phyloP scores from a whole-genome alignment of 1,284 basidiomycete genomes.

The Naganishia sp. region DNA sequence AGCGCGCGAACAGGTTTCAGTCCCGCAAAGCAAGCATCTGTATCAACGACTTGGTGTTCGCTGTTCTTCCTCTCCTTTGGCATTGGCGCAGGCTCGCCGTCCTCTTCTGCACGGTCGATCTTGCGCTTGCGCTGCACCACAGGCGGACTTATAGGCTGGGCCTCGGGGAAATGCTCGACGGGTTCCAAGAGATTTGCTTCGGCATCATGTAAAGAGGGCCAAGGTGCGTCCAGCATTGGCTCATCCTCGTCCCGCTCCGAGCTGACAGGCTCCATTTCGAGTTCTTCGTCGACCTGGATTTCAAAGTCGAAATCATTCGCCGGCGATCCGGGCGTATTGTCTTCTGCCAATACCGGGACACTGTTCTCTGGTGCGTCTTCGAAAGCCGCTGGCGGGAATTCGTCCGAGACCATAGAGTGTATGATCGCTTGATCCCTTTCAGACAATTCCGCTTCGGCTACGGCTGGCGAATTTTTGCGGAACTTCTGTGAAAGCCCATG shows the following conservation, averaged over 20 bases:
- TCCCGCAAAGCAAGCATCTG: slow-evolving; percentile 10
- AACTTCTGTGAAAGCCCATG: slow-evolving; percentile 2
- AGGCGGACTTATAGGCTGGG: slow-evolving; percentile 1
- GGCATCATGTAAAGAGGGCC: slow-evolving; percentile 18
- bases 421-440: slow-evolving; percentile 5
- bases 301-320: not conserved
- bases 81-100: not conserved
- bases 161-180: not conserved
- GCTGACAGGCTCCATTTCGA: slow-evolving; percentile 1
- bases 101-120: not conserved
- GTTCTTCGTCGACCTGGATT: slow-evolving; percentile 2
- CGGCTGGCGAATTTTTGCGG: not conserved
- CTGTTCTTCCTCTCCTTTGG: not conserved
- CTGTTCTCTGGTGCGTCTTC: not conserved
- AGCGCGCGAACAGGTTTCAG: slow-evolving; percentile 1
- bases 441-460: slow-evolving; percentile 1
- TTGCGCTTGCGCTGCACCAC: slow-evolving; percentile 9
- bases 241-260: not conserved
- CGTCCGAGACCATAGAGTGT: slow-evolving; percentile 17
- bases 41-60: not conserved
- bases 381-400: not conserved
- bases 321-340: not conserved
- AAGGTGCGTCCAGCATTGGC: slow-evolving; percentile 15
- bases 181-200: not conserved
- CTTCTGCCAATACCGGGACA: not conserved